Evolutionary conservation across 495 filamentous ascomycete genomes (phyloP), one percentile per base, ranked within the genome.

Genomic region (Cladorrhinum samala): DNA sequence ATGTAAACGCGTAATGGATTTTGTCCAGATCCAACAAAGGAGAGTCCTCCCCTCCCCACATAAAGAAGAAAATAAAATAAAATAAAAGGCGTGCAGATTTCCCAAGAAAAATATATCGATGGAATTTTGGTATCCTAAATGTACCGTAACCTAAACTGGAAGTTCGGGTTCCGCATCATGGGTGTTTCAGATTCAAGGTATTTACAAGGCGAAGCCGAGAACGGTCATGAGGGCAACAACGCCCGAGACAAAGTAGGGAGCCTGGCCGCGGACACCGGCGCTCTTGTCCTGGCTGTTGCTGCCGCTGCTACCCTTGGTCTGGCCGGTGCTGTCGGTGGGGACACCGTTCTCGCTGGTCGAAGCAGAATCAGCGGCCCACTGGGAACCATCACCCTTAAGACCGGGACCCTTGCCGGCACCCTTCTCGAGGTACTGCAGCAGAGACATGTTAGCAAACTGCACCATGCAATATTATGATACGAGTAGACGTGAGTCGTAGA

Each of bases 321-420:
- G 27, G 5, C 27, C 27, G 6, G 5, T 72, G 3, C 76, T 78
- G 7, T 38, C 18, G 37, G 42, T 45, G 19, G 38, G 14, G 24
- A 51, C 37, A 37, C 27, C 39, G 17, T 42, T 40, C 11, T 20
- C 18, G 51, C 25, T 38, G 56, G 80, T 83, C 42, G 73, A 68
- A 25, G 70, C 70, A 37, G 51, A 36, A 50, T 85, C 85, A 7
- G 16, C 18, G 14, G 83, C 76, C 55, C 82, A 77, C 74, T 91
- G 87, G 49, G 84, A 88, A 49, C 90, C 90, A 41, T 68, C 46
- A 21, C 90, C 90, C 5, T 68, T 67, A 52, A 95, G 86, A 55
- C 90, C 90, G 2, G 77, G 76, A 14, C 84, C 87, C 44, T 72
- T 77, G 52, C 90, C 89, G 49, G 90, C 89, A 62, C 89, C 88